Base-by-base conservation (phyloP, 164 flowering plant genomes). In the Kingdonia uniflora region DNA sequence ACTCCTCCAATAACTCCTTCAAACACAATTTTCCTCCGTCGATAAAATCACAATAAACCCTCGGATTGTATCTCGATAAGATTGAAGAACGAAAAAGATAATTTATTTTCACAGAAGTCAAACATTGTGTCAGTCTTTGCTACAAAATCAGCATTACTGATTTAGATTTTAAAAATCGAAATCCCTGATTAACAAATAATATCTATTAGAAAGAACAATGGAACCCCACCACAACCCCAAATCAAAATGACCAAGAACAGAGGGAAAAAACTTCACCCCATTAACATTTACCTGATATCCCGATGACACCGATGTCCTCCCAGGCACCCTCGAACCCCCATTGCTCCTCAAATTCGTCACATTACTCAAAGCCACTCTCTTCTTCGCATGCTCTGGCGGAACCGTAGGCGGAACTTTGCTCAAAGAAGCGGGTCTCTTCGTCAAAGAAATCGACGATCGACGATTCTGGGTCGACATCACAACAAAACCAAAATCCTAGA, bases 351-450 rank as follows among this genome's bases (percentile, higher is more conserved):
- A 29, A 29, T 69, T 69, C 7, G 73, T 69, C 13, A 69, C 16
- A 57, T 65, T 69, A 42, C 37, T 25, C 23, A 69, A 66, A 51
- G 73, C 69, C 4, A 67, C 61, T 22, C 73, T 57, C 39, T 65
- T 69, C 73, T 65, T 69, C 5, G 61, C 63, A 51, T 69, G 63
- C 22, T 50, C 55, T 0, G 56, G 47, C 19, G 22, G 60, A 51
- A 62, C 26, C 41, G 59, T 54, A 6, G 37, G 10, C 56, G 54
- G 58, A 11, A 42, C 52, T 1, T 49, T 38, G 25, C 65, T 58
- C 48, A 57, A 69, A 14, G 55, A 42, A 21, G 73, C 60, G 17
- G 58, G 63, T 51, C 73, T 45, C 51, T 65, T 65, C 17, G 56
- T 23, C 7, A 56, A 56, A 2, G 64, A 60, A 42, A 57, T 2